Evolutionary conservation across 129 eudicot genomes (phyloP), one percentile per base, ranked within the genome.

Genomic region (Helichrysum umbraculigerum): DNA sequence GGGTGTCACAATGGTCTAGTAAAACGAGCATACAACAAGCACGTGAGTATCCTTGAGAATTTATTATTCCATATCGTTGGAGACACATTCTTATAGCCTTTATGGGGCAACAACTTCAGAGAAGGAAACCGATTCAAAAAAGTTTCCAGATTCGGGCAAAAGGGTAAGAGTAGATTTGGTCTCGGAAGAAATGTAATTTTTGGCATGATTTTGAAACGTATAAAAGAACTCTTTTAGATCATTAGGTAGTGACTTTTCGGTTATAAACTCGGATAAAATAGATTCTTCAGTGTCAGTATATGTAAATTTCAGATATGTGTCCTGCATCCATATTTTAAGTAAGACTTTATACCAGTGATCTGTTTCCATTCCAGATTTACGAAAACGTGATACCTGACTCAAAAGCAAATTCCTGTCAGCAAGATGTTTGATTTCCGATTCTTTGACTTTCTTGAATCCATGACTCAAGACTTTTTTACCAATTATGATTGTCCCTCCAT

Each of bases 261-360:
- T 85, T 19, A 94, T 77, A 75, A 69, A 78, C 73, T 84, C 86
- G 22, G 97, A 87, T 73, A 94, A 85, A 61, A 94, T 79, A 39
- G 47, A 60, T 81, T 89, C 97, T 75, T 84, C 97, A n/a, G 68
- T 77, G 1, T 50, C 81, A 2, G 70, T 70, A 57, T 47, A 30
- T 84, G 72, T 66, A 57, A 28, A 29, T 84, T 85, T 85, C 54
- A 71, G 79, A 77, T 84, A 70, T 7, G 66, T 72, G 56, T 84
- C 82, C 81, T 94, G 96, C 96, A 94, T 85, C 96, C 98, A 91
- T 66, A 94, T 69, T 51, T 89, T 94, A 63, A 94, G 73, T 63
- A 94, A 74, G 37, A 78, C 72, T 81, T 91, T 91, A 81, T 82
- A 94, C 98, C 98, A 94, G 39, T 94, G 98, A 83, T 94, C 98